Evolutionary conservation across 2,329 filamentous ascomycete genomes (phyloP).

Genomic region (Annulohypoxylon truncatum): DNA sequence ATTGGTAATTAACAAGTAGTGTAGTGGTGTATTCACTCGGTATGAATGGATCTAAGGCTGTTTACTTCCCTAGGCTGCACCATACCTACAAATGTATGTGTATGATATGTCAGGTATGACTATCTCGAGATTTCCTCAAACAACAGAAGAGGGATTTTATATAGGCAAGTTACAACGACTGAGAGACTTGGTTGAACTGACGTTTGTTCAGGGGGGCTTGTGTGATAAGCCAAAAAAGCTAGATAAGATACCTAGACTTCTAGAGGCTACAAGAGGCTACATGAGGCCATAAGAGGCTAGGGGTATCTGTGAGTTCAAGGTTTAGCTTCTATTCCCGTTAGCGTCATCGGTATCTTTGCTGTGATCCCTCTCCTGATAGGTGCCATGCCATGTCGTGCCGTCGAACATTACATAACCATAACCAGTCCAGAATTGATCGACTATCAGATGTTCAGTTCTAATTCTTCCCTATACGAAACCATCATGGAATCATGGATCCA

Average conservation of each 20-base stretch:
- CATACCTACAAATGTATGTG: conserved; percentile 7
- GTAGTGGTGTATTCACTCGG: conserved; percentile 21
- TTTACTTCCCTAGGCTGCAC: conserved; percentile 5
- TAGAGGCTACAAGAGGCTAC: background rate
- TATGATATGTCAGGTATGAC: background rate
- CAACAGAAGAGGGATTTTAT: conserved; percentile 13
- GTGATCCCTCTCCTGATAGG: conserved; percentile 1
- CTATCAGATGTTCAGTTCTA: background rate
- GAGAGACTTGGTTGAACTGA: background rate
- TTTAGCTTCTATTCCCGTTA: conserved; percentile 4
- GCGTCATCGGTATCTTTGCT: background rate
- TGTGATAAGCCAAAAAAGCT: conserved; percentile 1
- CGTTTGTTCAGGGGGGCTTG: background rate
- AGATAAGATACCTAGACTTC: conserved; percentile 11
- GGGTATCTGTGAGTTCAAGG: background rate
- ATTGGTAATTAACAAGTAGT: conserved; percentile 19
- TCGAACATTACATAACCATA: background rate
- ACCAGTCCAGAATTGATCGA: background rate
- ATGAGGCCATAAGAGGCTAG: background rate
- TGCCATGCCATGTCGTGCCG: background rate
- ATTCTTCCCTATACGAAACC: background rate
- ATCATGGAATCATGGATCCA: background rate
- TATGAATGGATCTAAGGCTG: conserved; percentile 16
- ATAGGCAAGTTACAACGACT: background rate
- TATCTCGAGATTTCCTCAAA: background rate